These are phyloP conservation scores for Paramecium tetraurelia DNA, from an alignment of 73 alveolate genomes.

Conservation along the genomic window DNA sequence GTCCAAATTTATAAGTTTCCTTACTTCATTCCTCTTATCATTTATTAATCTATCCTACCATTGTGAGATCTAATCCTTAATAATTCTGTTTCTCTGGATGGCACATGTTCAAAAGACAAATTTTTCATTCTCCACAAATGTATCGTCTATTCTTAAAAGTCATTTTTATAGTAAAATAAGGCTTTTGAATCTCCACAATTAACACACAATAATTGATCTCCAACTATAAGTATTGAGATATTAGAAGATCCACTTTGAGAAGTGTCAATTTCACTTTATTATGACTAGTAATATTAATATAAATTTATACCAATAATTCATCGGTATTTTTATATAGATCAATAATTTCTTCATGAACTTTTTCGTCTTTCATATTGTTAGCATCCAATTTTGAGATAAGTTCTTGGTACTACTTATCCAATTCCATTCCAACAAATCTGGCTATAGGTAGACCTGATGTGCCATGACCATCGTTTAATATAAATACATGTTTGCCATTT, in stretches of 20 bases:
- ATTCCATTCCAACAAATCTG: not conserved
- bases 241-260: not conserved
- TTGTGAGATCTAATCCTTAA: not conserved
- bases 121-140: not conserved
- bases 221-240: not conserved
- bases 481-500: not conserved
- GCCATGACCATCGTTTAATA: not conserved
- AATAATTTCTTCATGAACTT: not conserved
- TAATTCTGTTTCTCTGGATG: not conserved
- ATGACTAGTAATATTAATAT: not conserved
- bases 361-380: not conserved
- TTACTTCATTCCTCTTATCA: not conserved
- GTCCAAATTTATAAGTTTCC: not conserved
- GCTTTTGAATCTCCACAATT: conserved; percentile 21
- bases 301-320: not conserved
- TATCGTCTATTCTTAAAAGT: not conserved
- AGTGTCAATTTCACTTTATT: not conserved
- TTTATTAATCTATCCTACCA: not conserved
- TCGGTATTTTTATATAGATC: not conserved
- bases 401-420: not conserved
- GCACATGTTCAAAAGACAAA: not conserved
- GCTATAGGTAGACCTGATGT: conserved; percentile 33
- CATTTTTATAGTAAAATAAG: not conserved
- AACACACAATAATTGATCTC: not conserved
- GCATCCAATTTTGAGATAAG: not conserved